phyloP scores from a whole-genome alignment of 1,139 yeast genomes.

The Candida neerlandica region DNA sequence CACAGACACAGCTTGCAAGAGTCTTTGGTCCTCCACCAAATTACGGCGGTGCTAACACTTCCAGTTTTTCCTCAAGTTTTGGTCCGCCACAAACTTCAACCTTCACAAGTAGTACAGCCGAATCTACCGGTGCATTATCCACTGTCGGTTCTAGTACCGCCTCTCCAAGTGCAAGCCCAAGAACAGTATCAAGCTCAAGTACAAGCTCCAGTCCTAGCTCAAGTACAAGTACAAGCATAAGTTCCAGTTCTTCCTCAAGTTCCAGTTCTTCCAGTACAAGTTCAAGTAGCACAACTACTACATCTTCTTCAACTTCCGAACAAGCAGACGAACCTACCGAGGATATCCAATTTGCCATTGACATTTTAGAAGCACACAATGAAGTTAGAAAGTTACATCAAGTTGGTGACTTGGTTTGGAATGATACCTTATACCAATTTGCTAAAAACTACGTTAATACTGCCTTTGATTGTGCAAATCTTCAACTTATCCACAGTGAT shows the following conservation, averaged over 20 bases:
- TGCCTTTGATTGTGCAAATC: constrained; percentile 53
- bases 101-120: constrained; percentile 17
- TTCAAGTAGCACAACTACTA: too few species aligned
- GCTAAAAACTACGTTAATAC: constrained; percentile 49
- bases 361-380: constrained; percentile 53
- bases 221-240: too few species aligned
- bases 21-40: constrained; percentile 16
- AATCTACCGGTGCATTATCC: constrained; percentile 18
- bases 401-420: constrained; percentile 51
- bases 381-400: constrained; percentile 56
- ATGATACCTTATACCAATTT: constrained; percentile 45
- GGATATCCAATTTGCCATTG: constrained; percentile 27
- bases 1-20: constrained; percentile 14
- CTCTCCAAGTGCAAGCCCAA: constrained; percentile 18
- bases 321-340: constrained; percentile 13
- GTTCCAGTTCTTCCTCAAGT: constrained; percentile 23
- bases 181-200: constrained; percentile 13
- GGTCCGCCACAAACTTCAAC: constrained; percentile 24
- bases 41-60: constrained; percentile 14
- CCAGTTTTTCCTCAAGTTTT: constrained; percentile 20
- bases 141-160: constrained; percentile 22
- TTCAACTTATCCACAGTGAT: constrained; percentile 51
- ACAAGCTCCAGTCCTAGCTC: constrained; percentile 23
- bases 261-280: constrained; percentile 23
- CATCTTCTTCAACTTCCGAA: constrained; percentile 18